Conservation (phyloP, 176 grass and related monocot genomes). For the Rhynchospora breviuscula region DNA sequence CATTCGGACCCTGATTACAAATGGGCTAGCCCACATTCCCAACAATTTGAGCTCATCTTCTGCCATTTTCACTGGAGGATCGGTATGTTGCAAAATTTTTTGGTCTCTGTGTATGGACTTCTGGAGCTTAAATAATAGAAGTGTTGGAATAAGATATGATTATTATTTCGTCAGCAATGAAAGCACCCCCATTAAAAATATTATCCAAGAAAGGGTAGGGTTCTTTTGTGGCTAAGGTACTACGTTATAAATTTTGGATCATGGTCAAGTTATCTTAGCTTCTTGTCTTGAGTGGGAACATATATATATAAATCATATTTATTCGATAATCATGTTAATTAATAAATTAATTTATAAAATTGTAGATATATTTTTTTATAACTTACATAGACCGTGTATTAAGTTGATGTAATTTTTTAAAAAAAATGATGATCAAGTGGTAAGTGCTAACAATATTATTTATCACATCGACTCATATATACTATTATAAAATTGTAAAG, state of each 20-base stretch:
- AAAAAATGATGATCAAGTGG: no score
- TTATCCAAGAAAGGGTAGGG: neutral
- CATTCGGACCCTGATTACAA: neutral
- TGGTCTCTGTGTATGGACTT: neutral
- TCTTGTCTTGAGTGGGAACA: no score
- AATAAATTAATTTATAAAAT: no score
- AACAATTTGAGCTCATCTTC: conserved; percentile 15
- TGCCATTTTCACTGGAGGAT: conserved; percentile 3
- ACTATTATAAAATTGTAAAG: no score
- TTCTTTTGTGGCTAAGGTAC: neutral
- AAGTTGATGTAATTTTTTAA: neutral
- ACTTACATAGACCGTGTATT: no score
- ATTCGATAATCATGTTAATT: no score
- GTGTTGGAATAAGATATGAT: neutral
- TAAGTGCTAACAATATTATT: no score
- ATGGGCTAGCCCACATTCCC: conserved; percentile 17
- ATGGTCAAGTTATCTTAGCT: no score
- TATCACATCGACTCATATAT: no score
- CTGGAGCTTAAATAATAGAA: neutral
- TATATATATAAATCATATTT: no score
- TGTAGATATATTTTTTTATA: no score
- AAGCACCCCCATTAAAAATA: neutral
- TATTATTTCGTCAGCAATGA: neutral
- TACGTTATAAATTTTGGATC: no score
- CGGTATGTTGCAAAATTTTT: neutral